phyloP scores from a whole-genome alignment of 2,329 filamentous ascomycete species.

The Alternaria panax region DNA sequence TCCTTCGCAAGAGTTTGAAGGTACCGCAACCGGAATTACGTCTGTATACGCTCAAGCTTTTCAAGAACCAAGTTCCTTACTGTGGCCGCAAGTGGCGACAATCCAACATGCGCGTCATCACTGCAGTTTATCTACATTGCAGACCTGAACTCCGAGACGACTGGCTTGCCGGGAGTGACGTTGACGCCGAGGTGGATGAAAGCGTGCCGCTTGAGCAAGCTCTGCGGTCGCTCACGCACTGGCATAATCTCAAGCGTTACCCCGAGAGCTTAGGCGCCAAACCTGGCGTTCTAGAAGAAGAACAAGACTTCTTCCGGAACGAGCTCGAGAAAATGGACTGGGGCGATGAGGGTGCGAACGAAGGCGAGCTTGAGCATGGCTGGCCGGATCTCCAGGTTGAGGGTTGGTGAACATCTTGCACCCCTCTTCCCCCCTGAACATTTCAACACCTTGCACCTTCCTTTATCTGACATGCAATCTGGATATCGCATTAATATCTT shows the following conservation, averaged over 20 bases:
- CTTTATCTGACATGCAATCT: neutral
- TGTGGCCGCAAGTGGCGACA: constrained; percentile 98
- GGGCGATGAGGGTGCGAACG: constrained; percentile 38
- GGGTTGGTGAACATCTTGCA: constrained; percentile 35
- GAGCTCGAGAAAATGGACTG: constrained; percentile 61
- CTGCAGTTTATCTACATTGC: constrained; percentile 92
- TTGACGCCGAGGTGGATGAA: constrained; percentile 93
- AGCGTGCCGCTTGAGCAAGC: constrained; percentile 92
- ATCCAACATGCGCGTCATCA: constrained; percentile 98
- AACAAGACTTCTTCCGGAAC: constrained; percentile 58
- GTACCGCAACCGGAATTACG: constrained; percentile 87
- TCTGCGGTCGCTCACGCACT: constrained; percentile 86
- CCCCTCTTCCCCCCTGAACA: constrained; percentile 1
- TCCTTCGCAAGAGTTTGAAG: constrained; percentile 88
- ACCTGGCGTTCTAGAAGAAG: constrained; percentile 51
- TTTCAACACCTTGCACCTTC: neutral
- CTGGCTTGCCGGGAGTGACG: constrained; percentile 89
- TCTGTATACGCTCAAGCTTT: constrained; percentile 94
- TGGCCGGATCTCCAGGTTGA: constrained; percentile 39
- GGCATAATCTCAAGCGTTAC: constrained; percentile 87
- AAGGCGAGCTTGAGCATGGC: constrained; percentile 31
- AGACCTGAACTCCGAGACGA: constrained; percentile 91
- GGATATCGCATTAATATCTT: constrained; percentile 11
- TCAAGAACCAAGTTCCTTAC: constrained; percentile 98
- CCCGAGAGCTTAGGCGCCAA: constrained; percentile 73